Evolutionary conservation across 768 basidiomycete species (phyloP), one percentile per base, ranked within the genome.

Genomic region (Tulasnella sp.): DNA sequence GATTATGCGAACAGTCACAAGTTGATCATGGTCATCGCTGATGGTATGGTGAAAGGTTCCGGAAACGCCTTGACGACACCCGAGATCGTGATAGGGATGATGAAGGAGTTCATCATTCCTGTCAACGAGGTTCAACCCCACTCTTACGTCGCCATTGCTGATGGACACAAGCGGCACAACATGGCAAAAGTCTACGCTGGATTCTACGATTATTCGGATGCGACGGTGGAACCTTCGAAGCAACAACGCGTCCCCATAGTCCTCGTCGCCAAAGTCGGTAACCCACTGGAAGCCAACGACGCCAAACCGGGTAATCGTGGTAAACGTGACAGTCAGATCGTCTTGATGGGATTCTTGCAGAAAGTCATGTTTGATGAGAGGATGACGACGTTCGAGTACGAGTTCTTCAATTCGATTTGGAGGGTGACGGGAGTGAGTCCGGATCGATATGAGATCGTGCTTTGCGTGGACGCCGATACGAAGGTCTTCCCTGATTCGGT

Each of bases 321-420:
- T 50, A 99, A 98, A 74, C 95, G 96, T 63, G 96, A 99, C 75
- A 88, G 85, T 69, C 96, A 99, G 72, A 94, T 99, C 67, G 86
- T 99, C 52, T 76, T 98, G 62, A 99, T 99, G 96, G 79, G 80
- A 19, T 98, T 98, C 79, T 76, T 98, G 70, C 96, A 99, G 73
- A 98, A 96, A 72, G 93, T 98, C 67, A 96, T 99, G 94, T 98
- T 98, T 66, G 96, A 99, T 73, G 96, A 99, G 76, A 83, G 96
- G 54, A 98, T 99, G 95, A 96, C 95, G 63, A 95, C 90, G 56
- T 94, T 99, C 70, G 96, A 98, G 74, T 98, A 98, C 71, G 96
- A 98, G 73, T 97, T 98, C 73, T 99, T 99, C 83, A 99, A 99
- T 73, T 85, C 91, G 55, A 77, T 98, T 19, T 99, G 96, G 96